Percentiles rank a stretch among this genome's conserved stretches.
Evolutionary conservation across 179 eudicot genomes (phyloP).

Genomic region (Amaranthus tricolor): DNA sequence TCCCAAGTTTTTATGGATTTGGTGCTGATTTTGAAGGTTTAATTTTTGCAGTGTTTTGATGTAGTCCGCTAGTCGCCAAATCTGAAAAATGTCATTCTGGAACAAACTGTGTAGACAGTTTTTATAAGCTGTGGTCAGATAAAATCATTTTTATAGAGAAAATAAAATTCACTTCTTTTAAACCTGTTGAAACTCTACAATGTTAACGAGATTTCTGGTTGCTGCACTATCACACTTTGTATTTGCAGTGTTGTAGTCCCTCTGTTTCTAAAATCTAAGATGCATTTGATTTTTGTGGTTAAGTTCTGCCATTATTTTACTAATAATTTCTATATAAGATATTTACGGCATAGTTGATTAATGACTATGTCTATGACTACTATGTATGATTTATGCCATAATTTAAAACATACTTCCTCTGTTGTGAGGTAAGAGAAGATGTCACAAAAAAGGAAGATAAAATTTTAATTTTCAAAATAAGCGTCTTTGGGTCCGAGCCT

Average conservation of each 20-base stretch:
- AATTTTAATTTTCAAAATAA: too few relatives aligned
- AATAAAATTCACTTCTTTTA: not conserved
- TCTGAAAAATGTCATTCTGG: not conserved
- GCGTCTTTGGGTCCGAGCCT: too few relatives aligned
- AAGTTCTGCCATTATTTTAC: not conserved
- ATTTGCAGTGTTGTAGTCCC: not conserved
- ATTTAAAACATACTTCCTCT: too few relatives aligned
- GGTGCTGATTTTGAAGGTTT: not conserved
- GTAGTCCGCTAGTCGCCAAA: not conserved
- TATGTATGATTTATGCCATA: too few relatives aligned
- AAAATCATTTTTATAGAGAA: not conserved
- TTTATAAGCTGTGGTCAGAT: not conserved
- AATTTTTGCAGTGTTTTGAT: not conserved
- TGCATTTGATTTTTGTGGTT: not conserved
- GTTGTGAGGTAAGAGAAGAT: too few relatives aligned
- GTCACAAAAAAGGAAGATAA: too few relatives aligned
- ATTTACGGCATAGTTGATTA: too few relatives aligned
- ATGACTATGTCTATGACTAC: too few relatives aligned
- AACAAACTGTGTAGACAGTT: not conserved
- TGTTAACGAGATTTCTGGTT: not conserved
- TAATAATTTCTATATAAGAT: not conserved
- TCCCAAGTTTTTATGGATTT: not conserved
- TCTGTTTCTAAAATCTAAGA: not conserved
- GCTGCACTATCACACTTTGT: not conserved
- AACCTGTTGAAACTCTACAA: not conserved